Conservation (phyloP, 2,329 filamentous ascomycete species). For the Aspergillus luchuensis region DNA sequence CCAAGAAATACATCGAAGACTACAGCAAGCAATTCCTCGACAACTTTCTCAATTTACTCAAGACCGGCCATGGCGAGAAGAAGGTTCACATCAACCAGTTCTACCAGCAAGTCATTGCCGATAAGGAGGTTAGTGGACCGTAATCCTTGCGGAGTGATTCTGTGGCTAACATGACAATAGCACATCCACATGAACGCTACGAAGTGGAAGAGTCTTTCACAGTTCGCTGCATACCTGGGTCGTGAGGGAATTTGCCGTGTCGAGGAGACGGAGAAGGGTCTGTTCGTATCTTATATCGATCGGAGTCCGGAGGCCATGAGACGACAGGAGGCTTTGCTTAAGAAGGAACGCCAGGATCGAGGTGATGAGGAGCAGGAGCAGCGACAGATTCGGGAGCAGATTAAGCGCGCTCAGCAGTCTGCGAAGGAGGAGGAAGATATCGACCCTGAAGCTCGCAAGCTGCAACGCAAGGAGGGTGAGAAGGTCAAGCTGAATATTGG, state of each 20-base stretch:
- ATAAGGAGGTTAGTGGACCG: constrained; percentile 60
- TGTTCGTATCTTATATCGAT: constrained; percentile 89
- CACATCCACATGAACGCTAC: constrained; percentile 95
- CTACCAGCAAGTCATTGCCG: constrained; percentile 89
- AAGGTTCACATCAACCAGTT: constrained; percentile 86
- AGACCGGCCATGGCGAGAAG: constrained; percentile 88
- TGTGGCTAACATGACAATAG: constrained; percentile 14
- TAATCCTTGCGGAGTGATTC: no score
- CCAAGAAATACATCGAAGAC: constrained; percentile 78
- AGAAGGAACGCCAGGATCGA: constrained; percentile 83
- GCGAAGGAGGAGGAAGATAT: constrained; percentile 51
- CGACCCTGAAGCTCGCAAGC: constrained; percentile 43
- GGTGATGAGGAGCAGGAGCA: constrained; percentile 90
- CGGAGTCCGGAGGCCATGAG: constrained; percentile 82
- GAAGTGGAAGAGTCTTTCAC: constrained; percentile 81
- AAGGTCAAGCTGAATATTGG: constrained; percentile 74
- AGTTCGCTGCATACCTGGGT: constrained; percentile 85
- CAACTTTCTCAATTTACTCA: constrained; percentile 75
- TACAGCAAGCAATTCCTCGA: constrained; percentile 79
- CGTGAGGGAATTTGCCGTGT: constrained; percentile 85
- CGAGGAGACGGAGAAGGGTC: constrained; percentile 80
- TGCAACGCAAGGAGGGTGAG: constrained; percentile 67
- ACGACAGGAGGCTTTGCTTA: constrained; percentile 75
- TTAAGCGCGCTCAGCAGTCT: constrained; percentile 70
- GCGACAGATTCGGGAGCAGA: constrained; percentile 78